phyloP scores from a whole-genome alignment of 1,284 basidiomycete species.

The Trichosporon asahii region DNA sequence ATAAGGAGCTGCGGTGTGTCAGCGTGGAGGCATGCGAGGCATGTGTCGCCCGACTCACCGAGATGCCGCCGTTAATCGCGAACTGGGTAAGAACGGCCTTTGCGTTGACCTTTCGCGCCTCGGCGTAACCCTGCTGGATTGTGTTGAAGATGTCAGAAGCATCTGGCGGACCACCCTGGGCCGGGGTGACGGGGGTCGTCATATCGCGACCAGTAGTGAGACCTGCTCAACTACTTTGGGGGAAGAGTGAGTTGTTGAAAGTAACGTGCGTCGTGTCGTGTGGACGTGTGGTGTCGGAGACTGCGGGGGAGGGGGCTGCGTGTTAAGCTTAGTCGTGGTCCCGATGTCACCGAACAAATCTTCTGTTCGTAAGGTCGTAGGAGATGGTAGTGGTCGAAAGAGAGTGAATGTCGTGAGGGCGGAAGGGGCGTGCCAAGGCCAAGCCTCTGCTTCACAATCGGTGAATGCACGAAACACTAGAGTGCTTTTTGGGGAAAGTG shows the following conservation, averaged over 20 bases:
- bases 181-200: not conserved
- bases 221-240: not conserved
- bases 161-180: not conserved
- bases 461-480: not conserved
- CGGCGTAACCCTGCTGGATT: not conserved
- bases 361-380: not conserved
- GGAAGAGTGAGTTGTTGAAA: not conserved
- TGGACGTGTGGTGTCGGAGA: not conserved
- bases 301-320: not conserved
- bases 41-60: not conserved
- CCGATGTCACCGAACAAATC: not conserved
- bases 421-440: not conserved
- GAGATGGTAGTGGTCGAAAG: not conserved
- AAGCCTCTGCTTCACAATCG: not conserved
- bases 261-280: not conserved
- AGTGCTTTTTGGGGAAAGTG: not conserved
- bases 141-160: not conserved
- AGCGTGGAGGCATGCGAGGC: not conserved
- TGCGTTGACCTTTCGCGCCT: not conserved
- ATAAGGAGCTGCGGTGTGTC: constrained; percentile 56
- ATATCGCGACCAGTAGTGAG: not conserved
- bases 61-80: not conserved
- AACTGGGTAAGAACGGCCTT: not conserved
- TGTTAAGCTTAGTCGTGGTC: not conserved
- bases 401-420: not conserved